phyloP scores from a whole-genome alignment of 345 rosid genomes.

The Ricinus communis region DNA sequence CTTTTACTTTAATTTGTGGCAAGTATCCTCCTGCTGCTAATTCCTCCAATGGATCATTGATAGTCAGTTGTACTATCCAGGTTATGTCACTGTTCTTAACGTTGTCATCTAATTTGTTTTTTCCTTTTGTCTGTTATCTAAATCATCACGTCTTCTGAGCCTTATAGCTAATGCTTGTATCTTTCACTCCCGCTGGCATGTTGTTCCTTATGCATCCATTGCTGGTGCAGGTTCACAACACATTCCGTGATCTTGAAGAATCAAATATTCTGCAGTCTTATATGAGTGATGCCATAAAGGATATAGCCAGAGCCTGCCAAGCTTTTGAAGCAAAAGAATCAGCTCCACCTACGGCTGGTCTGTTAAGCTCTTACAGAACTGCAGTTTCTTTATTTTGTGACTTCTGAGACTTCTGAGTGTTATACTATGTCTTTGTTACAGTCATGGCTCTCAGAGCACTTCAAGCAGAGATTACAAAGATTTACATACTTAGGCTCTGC shows the following conservation, averaged over 20 bases:
- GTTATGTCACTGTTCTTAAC: not conserved
- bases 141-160: not conserved
- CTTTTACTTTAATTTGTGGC: not conserved
- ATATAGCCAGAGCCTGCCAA: constrained; percentile 85
- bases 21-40: not conserved
- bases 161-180: constrained; percentile 12
- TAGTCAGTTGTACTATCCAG: not conserved
- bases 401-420: constrained; percentile 32
- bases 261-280: constrained; percentile 67
- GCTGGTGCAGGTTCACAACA: constrained; percentile 61
- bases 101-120: not conserved
- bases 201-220: constrained; percentile 19
- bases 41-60: not conserved
- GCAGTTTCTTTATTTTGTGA: constrained; percentile 22
- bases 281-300: constrained; percentile 82
- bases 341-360: constrained; percentile 85
- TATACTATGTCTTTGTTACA: constrained; percentile 40
- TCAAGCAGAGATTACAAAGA: constrained; percentile 78
- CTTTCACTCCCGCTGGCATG: constrained; percentile 11
- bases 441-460: constrained; percentile 66
- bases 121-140: not conserved
- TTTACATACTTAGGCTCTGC: constrained; percentile 83
- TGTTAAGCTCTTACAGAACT: constrained; percentile 27
- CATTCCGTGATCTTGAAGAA: constrained; percentile 83
- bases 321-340: constrained; percentile 92